These are phyloP conservation scores for Fusarium sp. DNA, from an alignment of 2,329 filamentous ascomycete genomes.

Conservation along the genomic window DNA sequence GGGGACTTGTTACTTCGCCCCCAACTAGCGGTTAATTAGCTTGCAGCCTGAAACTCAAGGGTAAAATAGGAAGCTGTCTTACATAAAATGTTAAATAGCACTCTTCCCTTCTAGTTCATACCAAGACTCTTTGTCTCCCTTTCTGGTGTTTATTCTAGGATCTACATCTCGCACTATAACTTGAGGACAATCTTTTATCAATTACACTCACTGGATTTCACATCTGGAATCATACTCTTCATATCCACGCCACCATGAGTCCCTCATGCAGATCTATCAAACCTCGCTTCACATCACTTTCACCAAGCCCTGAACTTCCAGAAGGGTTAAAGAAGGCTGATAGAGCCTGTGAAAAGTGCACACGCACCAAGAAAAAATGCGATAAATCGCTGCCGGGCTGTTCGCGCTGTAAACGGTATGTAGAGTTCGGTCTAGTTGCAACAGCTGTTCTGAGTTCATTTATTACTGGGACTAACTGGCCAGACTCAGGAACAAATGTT, in stretches of 20 bases:
- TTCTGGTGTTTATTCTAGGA: no score
- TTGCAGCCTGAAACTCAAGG: not conserved
- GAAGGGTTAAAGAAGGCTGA: conserved; percentile 43
- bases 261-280: conserved; percentile 22
- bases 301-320: conserved; percentile 35
- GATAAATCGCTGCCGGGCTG: conserved; percentile 48
- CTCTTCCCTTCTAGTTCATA: not conserved
- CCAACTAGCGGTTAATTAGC: not conserved
- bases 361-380: conserved; percentile 50
- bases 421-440: no score
- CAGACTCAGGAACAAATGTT: conserved; percentile 44
- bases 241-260: not conserved
- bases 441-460: no score
- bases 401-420: conserved; percentile 47
- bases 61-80: not conserved
- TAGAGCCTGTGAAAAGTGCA: conserved; percentile 49
- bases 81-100: not conserved
- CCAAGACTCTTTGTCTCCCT: not conserved
- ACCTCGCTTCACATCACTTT: conserved; percentile 32
- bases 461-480: not conserved
- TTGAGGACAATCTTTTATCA: not conserved
- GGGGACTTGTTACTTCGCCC: not conserved
- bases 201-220: not conserved
- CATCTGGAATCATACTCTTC: not conserved
- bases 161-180: not conserved